Percentiles rank a stretch among this genome's conserved stretches.
Conservation (phyloP, 805 yeast genomes). For the Blastobotrys chiropterorum region DNA sequence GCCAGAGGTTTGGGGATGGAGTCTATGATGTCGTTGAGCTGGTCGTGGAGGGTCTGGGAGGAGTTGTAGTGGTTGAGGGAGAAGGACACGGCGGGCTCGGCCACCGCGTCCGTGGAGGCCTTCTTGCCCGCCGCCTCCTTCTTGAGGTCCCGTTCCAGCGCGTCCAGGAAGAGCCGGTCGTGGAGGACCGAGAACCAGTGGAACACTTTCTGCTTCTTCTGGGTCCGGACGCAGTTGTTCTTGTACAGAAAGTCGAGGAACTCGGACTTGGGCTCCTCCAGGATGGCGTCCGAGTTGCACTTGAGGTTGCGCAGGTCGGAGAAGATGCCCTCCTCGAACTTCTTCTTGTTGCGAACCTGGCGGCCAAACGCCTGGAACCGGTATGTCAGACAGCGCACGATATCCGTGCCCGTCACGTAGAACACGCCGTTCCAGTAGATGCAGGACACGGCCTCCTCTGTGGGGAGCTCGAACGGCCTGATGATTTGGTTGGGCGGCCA, state of each 20-base stretch:
- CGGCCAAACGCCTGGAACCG: slow-evolving; percentile 89
- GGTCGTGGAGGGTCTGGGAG: slow-evolving; percentile 31
- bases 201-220: slow-evolving; percentile 93
- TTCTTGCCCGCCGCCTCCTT: slow-evolving; percentile 54
- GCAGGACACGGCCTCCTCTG: slow-evolving; percentile 91
- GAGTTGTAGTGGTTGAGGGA: slow-evolving; percentile 41
- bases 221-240: slow-evolving; percentile 84
- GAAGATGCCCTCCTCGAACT: slow-evolving; percentile 94
- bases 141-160: slow-evolving; percentile 85
- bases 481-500: slow-evolving; percentile 89
- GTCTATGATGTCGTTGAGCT: slow-evolving; percentile 26
- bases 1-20: slow-evolving; percentile 26
- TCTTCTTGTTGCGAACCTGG: slow-evolving; percentile 74
- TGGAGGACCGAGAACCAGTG: slow-evolving; percentile 96
- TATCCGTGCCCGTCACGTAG: slow-evolving; percentile 93
- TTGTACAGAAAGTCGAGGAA: slow-evolving; percentile 79
- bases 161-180: slow-evolving; percentile 86
- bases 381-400: slow-evolving; percentile 84
- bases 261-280: slow-evolving; percentile 81
- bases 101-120: slow-evolving; percentile 64
- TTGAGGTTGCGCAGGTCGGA: slow-evolving; percentile 83
- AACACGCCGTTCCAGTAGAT: slow-evolving; percentile 87
- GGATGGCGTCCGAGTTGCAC: slow-evolving; percentile 71
- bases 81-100: slow-evolving; percentile 79
- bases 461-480: slow-evolving; percentile 75